Evolutionary conservation across 306 rosid species (phyloP).

Genomic region (Acacia confusa): DNA sequence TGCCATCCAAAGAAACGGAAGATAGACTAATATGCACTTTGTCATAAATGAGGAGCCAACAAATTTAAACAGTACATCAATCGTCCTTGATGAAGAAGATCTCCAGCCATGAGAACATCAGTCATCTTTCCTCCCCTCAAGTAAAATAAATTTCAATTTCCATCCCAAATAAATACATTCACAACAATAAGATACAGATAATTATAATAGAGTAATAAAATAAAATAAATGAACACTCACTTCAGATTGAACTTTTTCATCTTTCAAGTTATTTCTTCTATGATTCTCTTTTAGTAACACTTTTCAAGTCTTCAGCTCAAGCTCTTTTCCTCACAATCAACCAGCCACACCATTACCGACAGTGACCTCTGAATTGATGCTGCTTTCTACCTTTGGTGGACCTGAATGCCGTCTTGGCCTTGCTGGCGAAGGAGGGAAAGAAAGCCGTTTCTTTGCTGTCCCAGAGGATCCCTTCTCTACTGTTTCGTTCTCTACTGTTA

Average conservation of each 20-base stretch:
- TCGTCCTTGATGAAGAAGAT: neutral
- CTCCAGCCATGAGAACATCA: constrained; percentile 18
- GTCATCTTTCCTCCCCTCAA: constrained; percentile 15
- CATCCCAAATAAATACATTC: constrained; percentile 46
- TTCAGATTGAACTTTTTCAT: constrained; percentile 39
- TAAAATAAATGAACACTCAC: constrained; percentile 54
- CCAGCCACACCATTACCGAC: constrained; percentile 49
- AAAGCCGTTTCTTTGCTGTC: constrained; percentile 73
- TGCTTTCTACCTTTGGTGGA: constrained; percentile 73
- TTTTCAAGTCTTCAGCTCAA: constrained; percentile 29
- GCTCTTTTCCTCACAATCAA: constrained; percentile 32
- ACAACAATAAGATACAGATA: constrained; percentile 36
- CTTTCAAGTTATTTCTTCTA: constrained; percentile 19
- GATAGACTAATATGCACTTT: constrained; percentile 16
- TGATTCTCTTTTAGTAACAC: constrained; percentile 22
- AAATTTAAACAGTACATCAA: constrained; percentile 24
- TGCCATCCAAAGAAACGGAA: neutral
- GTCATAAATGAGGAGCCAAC: constrained; percentile 16
- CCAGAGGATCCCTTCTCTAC: constrained; percentile 56
- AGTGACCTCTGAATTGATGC: constrained; percentile 48
- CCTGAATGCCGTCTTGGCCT: constrained; percentile 79
- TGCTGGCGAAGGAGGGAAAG: constrained; percentile 80
- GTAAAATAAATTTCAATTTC: constrained; percentile 36
- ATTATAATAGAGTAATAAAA: constrained; percentile 35
- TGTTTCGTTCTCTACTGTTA: constrained; percentile 53